These are phyloP conservation scores for Amphirosellinia nigrospora DNA, from an alignment of 495 filamentous ascomycete genomes.

Conservation along the genomic window DNA sequence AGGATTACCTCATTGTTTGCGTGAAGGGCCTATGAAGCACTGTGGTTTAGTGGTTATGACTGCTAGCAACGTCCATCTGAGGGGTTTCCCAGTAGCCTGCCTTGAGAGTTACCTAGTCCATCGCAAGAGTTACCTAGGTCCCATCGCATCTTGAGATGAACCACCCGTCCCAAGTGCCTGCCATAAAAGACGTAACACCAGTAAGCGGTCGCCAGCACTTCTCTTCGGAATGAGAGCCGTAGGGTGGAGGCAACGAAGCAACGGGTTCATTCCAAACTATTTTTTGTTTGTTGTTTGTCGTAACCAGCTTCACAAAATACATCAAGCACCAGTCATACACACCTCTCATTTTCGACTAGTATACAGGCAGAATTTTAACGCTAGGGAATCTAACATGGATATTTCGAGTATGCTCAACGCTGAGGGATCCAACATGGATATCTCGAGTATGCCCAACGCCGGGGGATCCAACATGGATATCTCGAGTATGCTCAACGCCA, in stretches of 20 bases:
- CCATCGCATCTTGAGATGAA: no score
- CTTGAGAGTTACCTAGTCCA: no score
- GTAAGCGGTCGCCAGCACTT: neutral
- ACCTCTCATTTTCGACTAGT: neutral
- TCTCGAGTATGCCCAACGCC: slow-evolving; percentile 9
- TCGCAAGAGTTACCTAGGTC: no score
- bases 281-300: neutral
- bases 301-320: neutral
- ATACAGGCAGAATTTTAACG: neutral
- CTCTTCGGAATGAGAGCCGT: neutral
- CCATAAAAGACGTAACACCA: neutral
- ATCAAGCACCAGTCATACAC: neutral
- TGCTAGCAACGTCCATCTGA: no score
- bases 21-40: no score
- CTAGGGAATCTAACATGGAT: neutral
- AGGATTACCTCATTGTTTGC: neutral
- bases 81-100: no score
- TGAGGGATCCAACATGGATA: neutral
- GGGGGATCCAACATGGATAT: neutral
- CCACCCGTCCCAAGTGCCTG: no score
- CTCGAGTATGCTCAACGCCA: slow-evolving; percentile 11
- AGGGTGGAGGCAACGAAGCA: neutral
- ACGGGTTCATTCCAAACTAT: neutral
- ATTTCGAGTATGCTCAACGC: slow-evolving; percentile 10
- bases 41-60: no score